Conservation (phyloP, 1,139 yeast species). For the Debaryomycetaceae sp. region DNA sequence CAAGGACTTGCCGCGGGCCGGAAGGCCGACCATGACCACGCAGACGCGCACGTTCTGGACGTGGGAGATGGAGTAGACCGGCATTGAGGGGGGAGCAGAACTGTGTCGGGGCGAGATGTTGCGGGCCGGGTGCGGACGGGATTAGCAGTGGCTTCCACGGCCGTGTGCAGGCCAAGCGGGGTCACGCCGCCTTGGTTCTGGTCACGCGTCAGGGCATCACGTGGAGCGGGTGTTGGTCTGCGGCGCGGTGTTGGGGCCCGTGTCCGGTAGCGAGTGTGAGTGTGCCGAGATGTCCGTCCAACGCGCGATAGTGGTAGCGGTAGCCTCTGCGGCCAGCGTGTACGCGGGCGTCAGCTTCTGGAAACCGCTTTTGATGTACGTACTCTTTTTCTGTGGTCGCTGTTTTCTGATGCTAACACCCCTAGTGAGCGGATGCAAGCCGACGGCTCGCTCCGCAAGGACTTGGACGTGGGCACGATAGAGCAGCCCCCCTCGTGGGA, state of each 20-base stretch:
- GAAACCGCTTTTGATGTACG: slow-evolving; percentile 63
- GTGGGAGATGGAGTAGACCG: slow-evolving; percentile 64
- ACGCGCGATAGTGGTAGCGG: slow-evolving; percentile 14
- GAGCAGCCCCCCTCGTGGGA: slow-evolving; percentile 28
- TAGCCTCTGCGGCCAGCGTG: slow-evolving; percentile 31
- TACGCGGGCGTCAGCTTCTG: slow-evolving; percentile 55
- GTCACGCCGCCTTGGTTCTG: too few species aligned
- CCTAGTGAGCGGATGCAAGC: slow-evolving; percentile 52
- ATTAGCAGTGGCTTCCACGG: background rate
- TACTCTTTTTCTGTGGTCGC: slow-evolving; percentile 4
- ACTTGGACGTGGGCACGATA: slow-evolving; percentile 40
- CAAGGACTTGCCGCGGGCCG: slow-evolving; percentile 67
- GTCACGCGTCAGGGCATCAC: too few species aligned
- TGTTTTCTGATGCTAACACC: background rate
- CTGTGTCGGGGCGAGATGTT: too few species aligned
- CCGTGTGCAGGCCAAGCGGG: background rate
- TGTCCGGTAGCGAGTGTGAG: background rate
- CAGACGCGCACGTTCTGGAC: slow-evolving; percentile 63
- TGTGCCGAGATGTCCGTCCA: slow-evolving; percentile 4
- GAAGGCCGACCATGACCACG: slow-evolving; percentile 68
- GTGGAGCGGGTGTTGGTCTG: too few species aligned
- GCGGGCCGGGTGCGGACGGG: too few species aligned
- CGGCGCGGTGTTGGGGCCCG: too few species aligned
- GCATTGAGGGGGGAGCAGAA: slow-evolving; percentile 30
- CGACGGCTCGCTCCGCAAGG: slow-evolving; percentile 57